Evolutionary conservation across 805 yeast genomes (phyloP), one percentile per base, ranked within the genome.

Genomic region (Candida succiphila): DNA sequence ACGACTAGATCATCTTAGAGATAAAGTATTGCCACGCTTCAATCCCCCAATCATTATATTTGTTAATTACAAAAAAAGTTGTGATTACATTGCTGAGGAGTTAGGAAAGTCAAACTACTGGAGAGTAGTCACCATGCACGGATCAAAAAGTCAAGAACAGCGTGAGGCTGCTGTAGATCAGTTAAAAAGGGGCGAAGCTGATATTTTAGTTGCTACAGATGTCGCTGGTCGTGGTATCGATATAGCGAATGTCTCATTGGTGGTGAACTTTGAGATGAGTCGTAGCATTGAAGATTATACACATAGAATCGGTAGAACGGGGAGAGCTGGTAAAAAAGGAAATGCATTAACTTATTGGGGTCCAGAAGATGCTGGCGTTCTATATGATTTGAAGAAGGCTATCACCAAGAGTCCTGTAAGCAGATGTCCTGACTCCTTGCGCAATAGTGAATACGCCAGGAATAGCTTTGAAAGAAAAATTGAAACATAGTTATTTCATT

Each of bases 161-260:
- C 72, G 98, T 56, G 97, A 89, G 49, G 58, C 58, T n/a, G 82
- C 95, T 0, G 65, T 89, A 14, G 57, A 61, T 8, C 64, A 72
- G 23, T 66, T 89, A 40, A 65, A 78, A 29, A 42, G 56, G 5
- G 78, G 81, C 2, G 56, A 60, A 17, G 69, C 69, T 0, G 78
- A 75, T 33, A 63, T 84, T 6, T 58, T 89, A 28, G 77, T 89
- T 14, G 97, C 96, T 3, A 92, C 97, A 0, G 96, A 89, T 53
- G 86, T 89, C 17, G 96, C 96, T 0, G 94, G 95, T 3, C 72
- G 98, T 60, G 98, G 98, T 52, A 73, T 89, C 29, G 97, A 92
- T 55, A 77, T 89, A n/a, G 79, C 86, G 1, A 70, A 83, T 44
- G 94, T 89, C 7, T 74, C 92, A 0, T 53, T 88, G 24, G 97